Conservation (phyloP, 768 basidiomycete genomes). For the Lyophyllum atratum region DNA sequence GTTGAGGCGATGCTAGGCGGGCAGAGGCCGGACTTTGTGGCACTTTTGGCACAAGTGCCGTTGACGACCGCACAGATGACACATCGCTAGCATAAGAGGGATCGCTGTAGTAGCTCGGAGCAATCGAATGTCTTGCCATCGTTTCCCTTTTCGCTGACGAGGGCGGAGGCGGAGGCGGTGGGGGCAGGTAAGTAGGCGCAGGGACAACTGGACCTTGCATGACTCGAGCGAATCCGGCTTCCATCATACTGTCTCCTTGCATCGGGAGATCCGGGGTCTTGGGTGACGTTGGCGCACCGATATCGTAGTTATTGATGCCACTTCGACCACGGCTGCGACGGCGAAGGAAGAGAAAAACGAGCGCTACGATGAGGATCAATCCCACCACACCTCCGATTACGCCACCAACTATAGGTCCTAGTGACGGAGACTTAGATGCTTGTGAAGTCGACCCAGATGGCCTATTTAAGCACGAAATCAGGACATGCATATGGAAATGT, state of each 20-base stretch:
- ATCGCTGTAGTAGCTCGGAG: conserved; percentile 42
- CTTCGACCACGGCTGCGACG: conserved; percentile 15
- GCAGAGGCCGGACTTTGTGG: conserved; percentile 16
- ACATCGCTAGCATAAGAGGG: conserved; percentile 24
- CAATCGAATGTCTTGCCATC: conserved; percentile 32
- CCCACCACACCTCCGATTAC: conserved; percentile 27
- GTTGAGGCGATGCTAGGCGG: conserved; percentile 6
- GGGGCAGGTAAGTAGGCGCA: conserved; percentile 27
- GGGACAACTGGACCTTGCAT: conserved; percentile 19
- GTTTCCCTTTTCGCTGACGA: conserved; percentile 8
- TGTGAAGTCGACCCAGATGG: neutral
- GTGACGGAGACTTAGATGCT: neutral
- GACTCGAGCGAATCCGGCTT: conserved; percentile 23
- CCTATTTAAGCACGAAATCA: neutral
- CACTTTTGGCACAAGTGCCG: conserved; percentile 28
- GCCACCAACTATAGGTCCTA: conserved; percentile 13
- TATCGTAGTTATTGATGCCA: conserved; percentile 21
- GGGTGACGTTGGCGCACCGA: conserved; percentile 20
- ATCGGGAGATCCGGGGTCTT: conserved; percentile 35
- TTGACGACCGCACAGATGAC: conserved; percentile 27
- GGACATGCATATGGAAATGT: neutral
- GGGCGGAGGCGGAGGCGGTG: conserved; percentile 5
- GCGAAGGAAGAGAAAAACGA: conserved; percentile 28
- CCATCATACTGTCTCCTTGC: conserved; percentile 30
- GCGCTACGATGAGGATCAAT: conserved; percentile 19